Evolutionary conservation across 805 yeast species (phyloP), one percentile per base, ranked within the genome.

Genomic region (Spathaspora boniae): DNA sequence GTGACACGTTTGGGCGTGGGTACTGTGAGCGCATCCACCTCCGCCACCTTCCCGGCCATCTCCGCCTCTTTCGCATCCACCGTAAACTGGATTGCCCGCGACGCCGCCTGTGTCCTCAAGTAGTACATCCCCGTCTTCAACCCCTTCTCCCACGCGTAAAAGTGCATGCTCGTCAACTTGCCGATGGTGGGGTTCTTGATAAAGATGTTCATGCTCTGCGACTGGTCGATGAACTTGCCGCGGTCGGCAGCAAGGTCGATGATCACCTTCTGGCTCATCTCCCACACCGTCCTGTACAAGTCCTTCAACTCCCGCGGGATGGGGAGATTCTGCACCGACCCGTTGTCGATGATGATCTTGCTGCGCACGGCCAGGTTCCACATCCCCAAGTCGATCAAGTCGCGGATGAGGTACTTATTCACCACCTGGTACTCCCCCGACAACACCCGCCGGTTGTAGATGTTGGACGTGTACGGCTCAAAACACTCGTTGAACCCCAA

Each of bases 231-330:
- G 54, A 76, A 83, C 6, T 84, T 78, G 16, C 82, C 82, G 50
- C 86, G 70, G 53, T 76, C 89, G 14, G 84, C 83, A 22, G 95
- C 87, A 87, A 89, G 75, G 47, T 88, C 95, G 42, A 91, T 82
- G 41, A 91, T 75, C 8, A 73, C 70, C 62, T 78, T 83, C 62
- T 91, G 98, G 31, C 95, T 78, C 31, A 91, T 76, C 62, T 91
- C 98, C 98, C 98, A 91, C 7, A 88, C 96, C 0, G 98, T 91
- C 60, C 82, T 86, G 67, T 89, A 88, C n/a, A 91, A 61, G 3
- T 65, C 72, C 57, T 86, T 87, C 42, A 88, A 50, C 27, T 82
- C 83, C 14, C 69, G 70, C 7, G 98, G 97, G 34, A 91, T 78
- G 39, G 68, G 71, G 25, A 91, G 76, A 45, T 71, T 62, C 65